Percentiles rank a stretch among this genome's conserved stretches.
phyloP scores from a whole-genome alignment of 208 protist genomes.

The Leishmania lainsoni region DNA sequence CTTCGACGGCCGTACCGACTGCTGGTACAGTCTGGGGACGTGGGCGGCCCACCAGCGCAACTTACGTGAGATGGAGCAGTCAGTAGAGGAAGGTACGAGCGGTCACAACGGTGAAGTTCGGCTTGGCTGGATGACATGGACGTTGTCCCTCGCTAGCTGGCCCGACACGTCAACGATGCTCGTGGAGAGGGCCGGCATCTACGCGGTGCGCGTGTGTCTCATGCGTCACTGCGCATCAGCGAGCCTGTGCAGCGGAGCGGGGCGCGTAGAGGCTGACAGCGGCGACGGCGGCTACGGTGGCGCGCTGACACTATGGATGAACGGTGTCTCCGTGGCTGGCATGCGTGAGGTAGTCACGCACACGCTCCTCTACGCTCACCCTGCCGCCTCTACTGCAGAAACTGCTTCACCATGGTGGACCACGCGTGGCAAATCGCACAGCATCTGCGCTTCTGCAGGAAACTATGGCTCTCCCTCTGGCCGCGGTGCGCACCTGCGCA shows the following conservation, averaged over 20 bases:
- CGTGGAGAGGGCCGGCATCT: conserved; percentile 41
- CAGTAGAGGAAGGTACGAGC: background rate
- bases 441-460: background rate
- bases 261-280: background rate
- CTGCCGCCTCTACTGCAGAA: background rate
- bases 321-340: conserved; percentile 15
- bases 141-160: conserved; percentile 35
- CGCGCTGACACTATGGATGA: conserved; percentile 20
- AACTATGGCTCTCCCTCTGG: background rate
- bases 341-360: conserved; percentile 7
- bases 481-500: background rate
- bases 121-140: conserved; percentile 15
- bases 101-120: background rate
- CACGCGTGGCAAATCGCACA: background rate
- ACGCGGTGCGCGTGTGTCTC: conserved; percentile 45
- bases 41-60: conserved; percentile 20
- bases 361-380: conserved; percentile 18
- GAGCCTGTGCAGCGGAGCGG: conserved; percentile 1
- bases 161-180: conserved; percentile 19
- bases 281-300: background rate
- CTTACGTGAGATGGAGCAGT: conserved; percentile 5
- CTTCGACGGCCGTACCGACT: conserved; percentile 46
- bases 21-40: conserved; percentile 42
- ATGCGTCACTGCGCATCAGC: conserved; percentile 28
- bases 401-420: background rate